Percentiles rank a stretch among this genome's conserved stretches.
phyloP scores from a whole-genome alignment of 345 rosid genomes.

The Moringa oleifera region DNA sequence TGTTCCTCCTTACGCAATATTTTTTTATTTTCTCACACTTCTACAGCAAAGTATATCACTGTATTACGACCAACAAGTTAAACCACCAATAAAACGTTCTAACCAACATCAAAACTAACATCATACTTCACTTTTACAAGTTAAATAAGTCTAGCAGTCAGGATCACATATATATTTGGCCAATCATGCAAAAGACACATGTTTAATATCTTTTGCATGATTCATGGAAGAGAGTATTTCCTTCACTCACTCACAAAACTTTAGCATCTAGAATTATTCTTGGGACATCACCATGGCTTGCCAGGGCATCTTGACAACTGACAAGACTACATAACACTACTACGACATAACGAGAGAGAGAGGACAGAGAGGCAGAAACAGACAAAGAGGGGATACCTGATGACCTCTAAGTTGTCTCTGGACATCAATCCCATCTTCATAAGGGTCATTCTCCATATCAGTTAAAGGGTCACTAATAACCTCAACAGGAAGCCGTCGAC shows the following conservation, averaged over 20 bases:
- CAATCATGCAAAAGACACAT: not conserved
- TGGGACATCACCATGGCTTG: too few species aligned
- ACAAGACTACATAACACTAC: too few species aligned
- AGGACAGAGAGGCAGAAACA: too few species aligned
- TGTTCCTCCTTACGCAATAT: not conserved
- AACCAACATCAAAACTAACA: not conserved
- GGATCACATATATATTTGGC: not conserved
- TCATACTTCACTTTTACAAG: not conserved
- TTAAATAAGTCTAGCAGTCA: not conserved
- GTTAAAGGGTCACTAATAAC: conserved; percentile 81
- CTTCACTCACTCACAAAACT: too few species aligned
- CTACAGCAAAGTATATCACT: not conserved
- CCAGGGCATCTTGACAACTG: too few species aligned
- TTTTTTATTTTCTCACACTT: not conserved
- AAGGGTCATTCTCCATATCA: conserved; percentile 75
- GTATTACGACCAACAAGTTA: not conserved
- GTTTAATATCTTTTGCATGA: not conserved
- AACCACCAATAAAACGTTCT: not conserved
- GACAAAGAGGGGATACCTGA: conserved; percentile 43
- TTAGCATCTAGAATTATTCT: too few species aligned
- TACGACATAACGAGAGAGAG: too few species aligned
- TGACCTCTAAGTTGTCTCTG: conserved; percentile 50
- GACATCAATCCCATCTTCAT: conserved; percentile 70
- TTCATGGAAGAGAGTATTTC: too few species aligned
- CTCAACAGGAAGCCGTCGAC: conserved; percentile 71